Conservation (phyloP, 1,139 yeast species). For the Ogataea hybrid region DNA sequence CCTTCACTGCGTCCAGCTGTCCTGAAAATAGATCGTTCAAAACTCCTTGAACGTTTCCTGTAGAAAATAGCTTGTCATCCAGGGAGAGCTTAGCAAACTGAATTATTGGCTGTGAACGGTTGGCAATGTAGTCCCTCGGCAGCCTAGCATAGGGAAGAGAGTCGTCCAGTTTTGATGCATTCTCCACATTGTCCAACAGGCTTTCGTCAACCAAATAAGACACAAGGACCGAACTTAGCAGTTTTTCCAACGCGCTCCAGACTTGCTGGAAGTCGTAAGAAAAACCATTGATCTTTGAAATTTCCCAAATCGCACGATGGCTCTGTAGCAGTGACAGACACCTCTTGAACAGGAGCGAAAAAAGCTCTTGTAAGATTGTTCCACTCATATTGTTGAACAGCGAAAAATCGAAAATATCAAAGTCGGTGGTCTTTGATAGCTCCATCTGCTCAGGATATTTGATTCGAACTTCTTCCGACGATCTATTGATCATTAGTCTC, state of each 20-base stretch:
- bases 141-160: slow-evolving; percentile 25
- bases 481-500: slow-evolving; percentile 53
- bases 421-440: slow-evolving; percentile 16
- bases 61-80: slow-evolving; percentile 20
- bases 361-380: slow-evolving; percentile 63
- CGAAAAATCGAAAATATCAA: slow-evolving; percentile 29
- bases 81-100: slow-evolving; percentile 48
- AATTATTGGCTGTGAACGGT: slow-evolving; percentile 36
- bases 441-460: slow-evolving; percentile 43
- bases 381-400: slow-evolving; percentile 49
- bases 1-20: slow-evolving; percentile 22
- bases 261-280: slow-evolving; percentile 48
- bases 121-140: slow-evolving; percentile 20
- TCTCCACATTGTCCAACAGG: slow-evolving; percentile 25
- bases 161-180: slow-evolving; percentile 11
- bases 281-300: slow-evolving; percentile 22
- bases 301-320: slow-evolving; percentile 55
- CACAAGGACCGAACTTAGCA: slow-evolving; percentile 52
- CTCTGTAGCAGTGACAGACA: slow-evolving; percentile 65
- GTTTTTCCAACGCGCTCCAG: slow-evolving; percentile 59
- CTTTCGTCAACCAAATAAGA: slow-evolving; percentile 50
- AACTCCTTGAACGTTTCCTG: slow-evolving; percentile 34
- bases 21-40: slow-evolving; percentile 65
- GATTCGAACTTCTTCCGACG: slow-evolving; percentile 62
- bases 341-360: slow-evolving; percentile 64